phyloP scores from a whole-genome alignment of 805 yeast genomes.

The Nakazawaea ernobii region DNA sequence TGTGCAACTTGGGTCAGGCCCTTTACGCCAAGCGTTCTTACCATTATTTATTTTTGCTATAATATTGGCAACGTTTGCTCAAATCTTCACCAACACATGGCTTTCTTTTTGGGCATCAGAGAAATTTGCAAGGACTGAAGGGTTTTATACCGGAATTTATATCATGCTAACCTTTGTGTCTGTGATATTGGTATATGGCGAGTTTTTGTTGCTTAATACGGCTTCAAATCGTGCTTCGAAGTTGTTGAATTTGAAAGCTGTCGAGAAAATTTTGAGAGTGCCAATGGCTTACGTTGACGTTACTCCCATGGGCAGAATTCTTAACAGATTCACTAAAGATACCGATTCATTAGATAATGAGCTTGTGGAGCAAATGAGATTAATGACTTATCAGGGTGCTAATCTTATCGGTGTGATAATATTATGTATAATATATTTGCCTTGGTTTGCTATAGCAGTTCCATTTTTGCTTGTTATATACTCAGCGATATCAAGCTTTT shows the following conservation, averaged over 20 bases:
- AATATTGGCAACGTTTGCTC: slow-evolving; percentile 39
- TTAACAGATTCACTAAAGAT: slow-evolving; percentile 24
- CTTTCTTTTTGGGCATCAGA: slow-evolving; percentile 16
- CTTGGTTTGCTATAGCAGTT: slow-evolving; percentile 40
- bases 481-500: slow-evolving; percentile 31
- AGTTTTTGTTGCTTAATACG: slow-evolving; percentile 12
- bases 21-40: slow-evolving; percentile 24
- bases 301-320: slow-evolving; percentile 24
- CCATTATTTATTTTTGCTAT: slow-evolving; percentile 21
- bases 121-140: slow-evolving; percentile 11
- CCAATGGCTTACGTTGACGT: slow-evolving; percentile 24
- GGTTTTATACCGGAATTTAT: slow-evolving; percentile 15
- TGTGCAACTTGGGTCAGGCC: slow-evolving; percentile 50
- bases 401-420: slow-evolving; percentile 14
- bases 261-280: slow-evolving; percentile 14
- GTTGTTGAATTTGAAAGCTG: slow-evolving; percentile 15
- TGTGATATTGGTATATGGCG: slow-evolving; percentile 3
- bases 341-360: slow-evolving; percentile 23
- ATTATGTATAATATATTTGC: slow-evolving; percentile 34
- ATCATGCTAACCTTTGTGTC: slow-evolving; percentile 13
- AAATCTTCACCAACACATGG: slow-evolving; percentile 18
- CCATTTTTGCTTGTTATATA: slow-evolving; percentile 32
- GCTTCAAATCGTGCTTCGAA: slow-evolving; percentile 16
- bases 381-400: slow-evolving; percentile 19
- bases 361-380: slow-evolving; percentile 18